Evolutionary conservation across 2,329 filamentous ascomycete genomes (phyloP).

Genomic region (Rosellinia necatrix): DNA sequence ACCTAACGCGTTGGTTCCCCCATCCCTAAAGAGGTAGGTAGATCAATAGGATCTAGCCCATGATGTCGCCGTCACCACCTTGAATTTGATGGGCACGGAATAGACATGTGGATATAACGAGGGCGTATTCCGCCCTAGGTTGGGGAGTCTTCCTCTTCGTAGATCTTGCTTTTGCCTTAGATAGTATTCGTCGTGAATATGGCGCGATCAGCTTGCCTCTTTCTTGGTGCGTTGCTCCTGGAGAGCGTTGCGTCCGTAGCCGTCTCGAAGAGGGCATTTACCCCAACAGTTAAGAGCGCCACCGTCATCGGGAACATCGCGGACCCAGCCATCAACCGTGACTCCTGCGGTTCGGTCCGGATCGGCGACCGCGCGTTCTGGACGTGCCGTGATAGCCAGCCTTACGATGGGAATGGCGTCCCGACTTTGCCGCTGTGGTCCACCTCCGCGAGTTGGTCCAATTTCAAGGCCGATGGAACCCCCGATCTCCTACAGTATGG

Average conservation of each 20-base stretch:
- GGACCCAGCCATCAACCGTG: slow-evolving; percentile 31
- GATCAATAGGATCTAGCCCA: neutral
- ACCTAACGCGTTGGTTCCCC: neutral
- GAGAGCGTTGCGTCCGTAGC: slow-evolving; percentile 6
- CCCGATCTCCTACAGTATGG: slow-evolving; percentile 19
- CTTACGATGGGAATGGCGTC: slow-evolving; percentile 28
- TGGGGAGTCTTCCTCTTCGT: neutral
- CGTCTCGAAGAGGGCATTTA: slow-evolving; percentile 14
- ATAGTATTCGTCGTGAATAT: slow-evolving; percentile 13
- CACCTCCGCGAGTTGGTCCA: slow-evolving; percentile 34
- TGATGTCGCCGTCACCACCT: neutral
- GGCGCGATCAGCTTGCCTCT: slow-evolving; percentile 8
- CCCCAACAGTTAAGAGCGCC: slow-evolving; percentile 29
- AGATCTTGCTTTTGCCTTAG: neutral
- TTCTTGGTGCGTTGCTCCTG: slow-evolving; percentile 13
- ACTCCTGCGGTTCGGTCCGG: slow-evolving; percentile 29
- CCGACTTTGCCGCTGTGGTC: slow-evolving; percentile 29
- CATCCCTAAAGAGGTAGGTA: slow-evolving; percentile 21
- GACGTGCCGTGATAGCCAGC: slow-evolving; percentile 31
- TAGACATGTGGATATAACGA: no score
- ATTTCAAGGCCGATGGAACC: slow-evolving; percentile 23
- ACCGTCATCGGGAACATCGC: slow-evolving; percentile 36
- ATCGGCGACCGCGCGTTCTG: slow-evolving; percentile 26
- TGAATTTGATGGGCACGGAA: neutral
- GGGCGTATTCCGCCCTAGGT: no score